A percentile compares a stretch with the other conserved stretches of the same genome.
These are phyloP conservation scores for Pyrenochaeta sp. DNA, from an alignment of 2,329 filamentous ascomycete species.

Conservation along the genomic window DNA sequence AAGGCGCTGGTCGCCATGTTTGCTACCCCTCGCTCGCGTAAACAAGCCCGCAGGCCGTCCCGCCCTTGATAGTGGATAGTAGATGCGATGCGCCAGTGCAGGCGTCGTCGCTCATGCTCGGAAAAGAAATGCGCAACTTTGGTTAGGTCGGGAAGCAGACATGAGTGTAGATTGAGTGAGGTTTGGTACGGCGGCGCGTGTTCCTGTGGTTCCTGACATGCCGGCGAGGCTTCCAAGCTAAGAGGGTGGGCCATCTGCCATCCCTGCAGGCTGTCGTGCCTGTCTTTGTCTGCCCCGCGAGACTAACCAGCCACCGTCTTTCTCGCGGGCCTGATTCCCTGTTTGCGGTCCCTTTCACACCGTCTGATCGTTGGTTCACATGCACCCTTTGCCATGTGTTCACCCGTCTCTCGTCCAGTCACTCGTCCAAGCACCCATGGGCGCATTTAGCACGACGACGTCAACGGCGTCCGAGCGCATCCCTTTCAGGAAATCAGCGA, in stretches of 20 bases:
- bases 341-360: slow-evolving; percentile 6
- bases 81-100: slow-evolving; percentile 8
- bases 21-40: slow-evolving; percentile 15
- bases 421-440: neutral
- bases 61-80: slow-evolving; percentile 5
- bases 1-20: slow-evolving; percentile 29
- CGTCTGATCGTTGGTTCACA: slow-evolving; percentile 12
- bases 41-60: neutral
- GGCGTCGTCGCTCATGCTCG: slow-evolving; percentile 32
- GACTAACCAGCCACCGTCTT: slow-evolving; percentile 20
- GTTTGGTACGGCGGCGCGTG: slow-evolving; percentile 5
- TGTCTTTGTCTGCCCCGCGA: neutral
- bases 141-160: slow-evolving; percentile 15
- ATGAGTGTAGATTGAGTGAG: neutral
- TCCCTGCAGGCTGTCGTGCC: slow-evolving; percentile 22
- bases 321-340: slow-evolving; percentile 3
- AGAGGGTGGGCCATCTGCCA: slow-evolving; percentile 2
- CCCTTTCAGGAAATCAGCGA: slow-evolving; percentile 14
- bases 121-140: slow-evolving; percentile 2
- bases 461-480: slow-evolving; percentile 22
- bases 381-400: slow-evolving; percentile 17
- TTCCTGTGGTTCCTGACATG: slow-evolving; percentile 19
- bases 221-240: slow-evolving; percentile 14
- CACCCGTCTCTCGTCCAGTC: slow-evolving; percentile 6
- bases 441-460: slow-evolving; percentile 16